These are phyloP conservation scores for Manihot esculenta DNA, from an alignment of 441 rosid genomes.

Conservation along the genomic window DNA sequence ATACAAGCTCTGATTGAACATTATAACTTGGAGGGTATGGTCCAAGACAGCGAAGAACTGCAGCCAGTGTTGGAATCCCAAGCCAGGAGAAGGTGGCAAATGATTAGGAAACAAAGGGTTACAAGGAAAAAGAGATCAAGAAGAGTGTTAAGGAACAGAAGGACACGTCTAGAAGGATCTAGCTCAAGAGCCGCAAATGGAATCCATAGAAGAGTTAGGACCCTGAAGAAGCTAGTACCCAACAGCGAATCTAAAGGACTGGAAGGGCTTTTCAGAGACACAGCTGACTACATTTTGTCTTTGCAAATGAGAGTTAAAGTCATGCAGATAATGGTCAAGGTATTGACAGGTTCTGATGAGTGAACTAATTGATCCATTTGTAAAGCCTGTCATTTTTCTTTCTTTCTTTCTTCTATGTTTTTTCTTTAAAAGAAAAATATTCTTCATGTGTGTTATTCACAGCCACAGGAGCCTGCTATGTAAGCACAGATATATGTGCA, in stretches of 20 bases:
- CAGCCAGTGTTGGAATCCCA: slow-evolving; percentile 29
- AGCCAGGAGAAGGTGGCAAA: slow-evolving; percentile 34
- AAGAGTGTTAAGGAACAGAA: slow-evolving; percentile 42
- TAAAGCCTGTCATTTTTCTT: slow-evolving; percentile 18
- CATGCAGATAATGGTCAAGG: slow-evolving; percentile 76
- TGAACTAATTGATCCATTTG: slow-evolving; percentile 9
- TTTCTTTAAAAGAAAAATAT: no score
- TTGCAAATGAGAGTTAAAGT: slow-evolving; percentile 66
- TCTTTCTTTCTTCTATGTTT: no score
- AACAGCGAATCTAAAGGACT: slow-evolving; percentile 44
- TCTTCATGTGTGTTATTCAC: slow-evolving; percentile 8
- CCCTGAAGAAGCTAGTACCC: slow-evolving; percentile 68
- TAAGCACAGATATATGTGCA: slow-evolving; percentile 4
- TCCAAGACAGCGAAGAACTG: slow-evolving; percentile 19
- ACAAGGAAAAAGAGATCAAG: slow-evolving; percentile 31
- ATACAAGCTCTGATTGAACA: no score
- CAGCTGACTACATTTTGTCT: slow-evolving; percentile 72
- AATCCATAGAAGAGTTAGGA: slow-evolving; percentile 48
- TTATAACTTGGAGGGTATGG: slow-evolving; percentile 9
- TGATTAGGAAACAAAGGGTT: slow-evolving; percentile 27
- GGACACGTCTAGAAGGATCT: slow-evolving; percentile 32
- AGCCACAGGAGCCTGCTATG: slow-evolving; percentile 12
- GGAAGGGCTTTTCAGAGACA: slow-evolving; percentile 76
- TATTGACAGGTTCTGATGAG: slow-evolving; percentile 49
- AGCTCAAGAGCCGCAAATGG: slow-evolving; percentile 22